Evolutionary conservation across 2,329 filamentous ascomycete genomes (phyloP), one percentile per base, ranked within the genome.

Genomic region (Colletotrichum costaricense): DNA sequence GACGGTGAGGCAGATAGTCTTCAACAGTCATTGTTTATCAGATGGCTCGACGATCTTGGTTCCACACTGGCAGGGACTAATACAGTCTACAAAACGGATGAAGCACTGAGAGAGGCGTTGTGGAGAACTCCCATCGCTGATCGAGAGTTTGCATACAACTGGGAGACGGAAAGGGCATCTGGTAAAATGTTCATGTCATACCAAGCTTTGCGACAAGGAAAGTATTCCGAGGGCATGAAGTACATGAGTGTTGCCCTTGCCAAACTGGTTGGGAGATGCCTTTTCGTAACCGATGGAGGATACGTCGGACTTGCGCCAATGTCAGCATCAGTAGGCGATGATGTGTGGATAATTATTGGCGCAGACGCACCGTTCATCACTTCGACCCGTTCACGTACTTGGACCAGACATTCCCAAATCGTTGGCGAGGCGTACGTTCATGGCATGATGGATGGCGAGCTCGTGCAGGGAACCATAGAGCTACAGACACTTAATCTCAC

Each of bases 51-150:
- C 7, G 55, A 33, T 12, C n/a, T 67, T 22, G 55, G 52, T 22
- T 19, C 35, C n/a, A 46, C 59, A 24, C 3, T 67, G 14, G 24
- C n/a, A 19, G 8, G 28, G 19, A 7, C 26, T n/a, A 59, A n/a
- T 24, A 22, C 14, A n/a, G 35, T 26, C 3, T 67, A 67, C 22
- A n/a, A 12, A 2, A 35, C 35, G 2, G 6, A 26, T 5, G 14
- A 30, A 3, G 35, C 28, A 3, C 4, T 60, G n/a, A 14, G 24
- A 11, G 64, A 60, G 35, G 64, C 64, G 26, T 22, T 67, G 3
- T 67, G 64, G 55, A 59, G 64, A 22, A 67, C 54, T 5, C 64
- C 64, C 8, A 26, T 67, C 8, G 55, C 55, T 19, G 64, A 67
- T 35, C 55, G 64, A 12, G 64, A 55, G 28, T 67, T 59, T 26